Evolutionary conservation across 192 early-diverging fungal species (phyloP), one percentile per base, ranked within the genome.

Genomic region (Backusella circina): DNA sequence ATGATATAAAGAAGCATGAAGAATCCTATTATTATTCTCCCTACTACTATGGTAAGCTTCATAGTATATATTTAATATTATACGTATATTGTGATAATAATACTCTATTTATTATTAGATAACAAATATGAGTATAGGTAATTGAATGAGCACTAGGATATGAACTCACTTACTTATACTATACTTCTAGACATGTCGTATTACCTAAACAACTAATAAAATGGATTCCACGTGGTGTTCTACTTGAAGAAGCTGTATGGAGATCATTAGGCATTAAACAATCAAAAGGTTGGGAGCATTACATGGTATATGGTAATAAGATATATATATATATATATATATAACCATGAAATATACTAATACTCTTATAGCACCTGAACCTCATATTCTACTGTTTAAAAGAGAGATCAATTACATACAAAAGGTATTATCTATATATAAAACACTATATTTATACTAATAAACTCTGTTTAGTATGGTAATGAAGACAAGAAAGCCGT

Each of bases 221-320:
- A 41, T 79, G 82, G 67, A 57, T 85, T 3, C 86, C 86, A 1
- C 75, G 69, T 12, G 57, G 73, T 44, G 51, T 31, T 3, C 69
- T 87, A 0, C 61, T 87, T 61, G 73, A 79, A 5, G 86, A 87
- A 54, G 80, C 75, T 30, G 84, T 85, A 79, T 87, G 86, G 80
- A 38, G 83, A 66, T 70, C 66, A 35, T 47, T 83, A 23, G 86
- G 86, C 1, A 69, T 86, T 32, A 83, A 79, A 36, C 84, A 86
- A 51, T 86, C 85, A 10, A 71, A 74, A 36, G 86, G 86, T 12
- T 88, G 86, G 85, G 82, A 79, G 23, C 85, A 86, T 73, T 88
- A 86, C 74, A 85, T 86, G 84, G 78, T 88, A 26, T 86, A 86
- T 21, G 74, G 84, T 86, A 76, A 71, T 71, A 26, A 16, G 50